phyloP scores from a whole-genome alignment of 768 basidiomycete genomes.

The Russula virescens region DNA sequence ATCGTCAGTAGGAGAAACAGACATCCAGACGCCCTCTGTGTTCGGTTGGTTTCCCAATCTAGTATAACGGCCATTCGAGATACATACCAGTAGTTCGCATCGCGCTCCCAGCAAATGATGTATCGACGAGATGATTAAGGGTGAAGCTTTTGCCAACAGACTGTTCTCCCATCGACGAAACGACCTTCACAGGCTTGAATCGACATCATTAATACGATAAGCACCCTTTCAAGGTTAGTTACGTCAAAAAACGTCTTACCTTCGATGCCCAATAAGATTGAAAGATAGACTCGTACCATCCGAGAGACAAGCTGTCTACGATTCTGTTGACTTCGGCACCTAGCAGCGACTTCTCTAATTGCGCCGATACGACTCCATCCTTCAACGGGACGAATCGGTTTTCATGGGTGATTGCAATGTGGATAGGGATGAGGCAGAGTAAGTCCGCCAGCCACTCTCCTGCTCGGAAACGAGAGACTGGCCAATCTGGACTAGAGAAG shows the following conservation, averaged over 20 bases:
- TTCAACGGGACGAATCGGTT: slow-evolving; percentile 59
- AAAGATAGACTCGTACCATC: slow-evolving; percentile 63
- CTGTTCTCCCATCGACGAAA: slow-evolving; percentile 66
- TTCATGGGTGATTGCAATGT: slow-evolving; percentile 53
- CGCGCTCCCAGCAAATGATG: slow-evolving; percentile 60
- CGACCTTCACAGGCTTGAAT: slow-evolving; percentile 54
- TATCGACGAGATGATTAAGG: slow-evolving; percentile 56
- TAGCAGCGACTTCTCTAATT: slow-evolving; percentile 48
- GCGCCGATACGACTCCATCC: slow-evolving; percentile 47
- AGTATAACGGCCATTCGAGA: neutral
- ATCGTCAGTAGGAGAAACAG: slow-evolving; percentile 55
- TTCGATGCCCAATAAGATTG: slow-evolving; percentile 58
- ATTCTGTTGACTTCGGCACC: slow-evolving; percentile 56
- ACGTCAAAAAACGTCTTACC: slow-evolving; percentile 28
- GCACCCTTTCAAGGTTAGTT: neutral
- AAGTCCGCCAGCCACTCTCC: slow-evolving; percentile 63
- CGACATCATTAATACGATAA: neutral
- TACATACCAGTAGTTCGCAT: slow-evolving; percentile 51
- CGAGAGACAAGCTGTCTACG: slow-evolving; percentile 50
- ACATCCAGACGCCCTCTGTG: slow-evolving; percentile 61
- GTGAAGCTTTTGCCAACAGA: slow-evolving; percentile 59
- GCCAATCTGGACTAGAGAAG: slow-evolving; percentile 14
- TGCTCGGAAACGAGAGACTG: slow-evolving; percentile 37
- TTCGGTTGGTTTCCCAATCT: neutral
- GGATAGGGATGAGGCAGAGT: slow-evolving; percentile 59